Conservation (phyloP, 1,284 basidiomycete species). For the Sphagnurus paluster region DNA sequence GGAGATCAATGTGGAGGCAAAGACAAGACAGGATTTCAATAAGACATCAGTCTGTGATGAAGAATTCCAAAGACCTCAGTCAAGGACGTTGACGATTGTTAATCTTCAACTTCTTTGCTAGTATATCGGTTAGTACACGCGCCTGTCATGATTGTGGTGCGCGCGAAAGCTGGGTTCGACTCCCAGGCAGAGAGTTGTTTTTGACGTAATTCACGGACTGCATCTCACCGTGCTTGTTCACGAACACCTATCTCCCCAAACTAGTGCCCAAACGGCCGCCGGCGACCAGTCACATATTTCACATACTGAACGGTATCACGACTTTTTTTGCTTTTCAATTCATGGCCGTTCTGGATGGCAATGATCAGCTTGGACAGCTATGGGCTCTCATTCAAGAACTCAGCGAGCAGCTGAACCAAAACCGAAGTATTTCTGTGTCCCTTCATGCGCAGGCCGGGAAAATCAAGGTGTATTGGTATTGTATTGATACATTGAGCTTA, state of each 20-base stretch:
- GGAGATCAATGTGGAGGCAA: neutral
- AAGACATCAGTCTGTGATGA: neutral
- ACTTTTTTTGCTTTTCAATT: neutral
- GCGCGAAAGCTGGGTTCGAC: constrained; percentile 22
- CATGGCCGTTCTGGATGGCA: constrained; percentile 37
- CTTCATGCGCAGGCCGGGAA: constrained; percentile 69
- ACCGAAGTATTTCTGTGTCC: constrained; percentile 60
- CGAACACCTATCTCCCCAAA: neutral
- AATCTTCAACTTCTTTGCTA: no score
- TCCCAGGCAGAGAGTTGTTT: constrained; percentile 19
- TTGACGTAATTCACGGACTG: neutral
- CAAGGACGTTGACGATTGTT: neutral
- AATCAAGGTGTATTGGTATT: constrained; percentile 64
- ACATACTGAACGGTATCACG: neutral
- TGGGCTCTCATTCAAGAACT: constrained; percentile 79
- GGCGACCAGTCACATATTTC: neutral
- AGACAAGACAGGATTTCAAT: neutral
- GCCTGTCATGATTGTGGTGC: constrained; percentile 9
- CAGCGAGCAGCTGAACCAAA: constrained; percentile 82
- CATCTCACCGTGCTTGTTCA: neutral
- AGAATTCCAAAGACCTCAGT: neutral
- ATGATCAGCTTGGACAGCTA: constrained; percentile 58
- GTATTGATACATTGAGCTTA: neutral
- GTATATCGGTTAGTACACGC: constrained; percentile 21
- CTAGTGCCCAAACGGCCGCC: neutral